Conservation (phyloP, 208 protist genomes). For the Dictyostelium gargantuum region DNA sequence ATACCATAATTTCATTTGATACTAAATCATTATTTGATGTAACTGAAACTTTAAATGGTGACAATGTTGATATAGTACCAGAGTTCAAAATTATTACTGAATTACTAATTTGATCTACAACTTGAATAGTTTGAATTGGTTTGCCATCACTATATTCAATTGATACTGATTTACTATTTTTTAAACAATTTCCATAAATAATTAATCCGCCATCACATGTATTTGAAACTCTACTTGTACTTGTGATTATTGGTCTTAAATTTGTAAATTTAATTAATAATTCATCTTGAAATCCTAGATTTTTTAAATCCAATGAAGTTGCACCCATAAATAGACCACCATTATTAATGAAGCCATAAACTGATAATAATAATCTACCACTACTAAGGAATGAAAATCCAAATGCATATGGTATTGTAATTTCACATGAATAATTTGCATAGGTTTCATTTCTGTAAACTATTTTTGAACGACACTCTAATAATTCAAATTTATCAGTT, state of each 20-base stretch:
- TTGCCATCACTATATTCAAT: too few species aligned
- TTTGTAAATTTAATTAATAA: not conserved
- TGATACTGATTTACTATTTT: not conserved
- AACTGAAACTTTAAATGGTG: not conserved
- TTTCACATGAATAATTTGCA: not conserved
- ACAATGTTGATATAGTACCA: not conserved
- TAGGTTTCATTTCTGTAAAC: not conserved
- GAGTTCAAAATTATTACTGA: not conserved
- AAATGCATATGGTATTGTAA: not conserved
- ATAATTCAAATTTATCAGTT: too few species aligned
- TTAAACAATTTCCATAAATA: not conserved
- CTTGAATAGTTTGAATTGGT: too few species aligned
- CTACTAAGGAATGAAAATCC: not conserved
- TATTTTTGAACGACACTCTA: not conserved
- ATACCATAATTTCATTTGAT: not conserved
- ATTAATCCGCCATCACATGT: not conserved
- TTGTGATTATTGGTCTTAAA: not conserved
- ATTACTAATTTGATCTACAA: too few species aligned
- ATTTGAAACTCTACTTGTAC: not conserved
- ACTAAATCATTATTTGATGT: not conserved
- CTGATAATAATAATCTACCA: not conserved
- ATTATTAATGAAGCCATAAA: slow-evolving; percentile 4
- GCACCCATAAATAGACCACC: too few species aligned
- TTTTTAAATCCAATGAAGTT: too few species aligned
- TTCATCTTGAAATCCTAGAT: not conserved